Base-by-base conservation (phyloP, 345 rosid genomes). In the Clausena lansium region DNA sequence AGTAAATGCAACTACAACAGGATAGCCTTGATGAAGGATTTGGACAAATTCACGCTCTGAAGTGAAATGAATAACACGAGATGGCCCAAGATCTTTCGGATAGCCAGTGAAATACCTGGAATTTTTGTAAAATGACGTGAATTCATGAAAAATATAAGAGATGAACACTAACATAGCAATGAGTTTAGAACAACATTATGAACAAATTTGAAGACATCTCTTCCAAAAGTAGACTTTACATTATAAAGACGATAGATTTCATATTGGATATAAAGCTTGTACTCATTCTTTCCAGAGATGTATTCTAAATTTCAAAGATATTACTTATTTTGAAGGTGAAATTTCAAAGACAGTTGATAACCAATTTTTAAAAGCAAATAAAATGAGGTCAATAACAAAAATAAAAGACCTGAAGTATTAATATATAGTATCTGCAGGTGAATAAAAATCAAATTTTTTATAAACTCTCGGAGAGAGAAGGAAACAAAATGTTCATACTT, bases 1-100 rank as follows among this genome's bases (percentile, higher is more conserved):
- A 75, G 97, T 93, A 77, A 96, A 96, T 71, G 97, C 96, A 50
- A 91, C 98, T 41, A 89, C 97, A 32, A 94, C 89, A 2, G 97
- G 99, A 60, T 68, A 71, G 17, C 94, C 94, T 75, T 90, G 85
- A 74, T 96, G 99, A 83, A 96, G 98, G 47, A 94, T 86, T 75
- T 94, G 92, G 57, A 94, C 97, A 86, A 95, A 93, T 79, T 95
- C 98, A 45, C 94, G 92, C 87, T 95, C 98, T 22, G 98, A 93
- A 3, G 89, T 87, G 61, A 95, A 95, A 81, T 95, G 96, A 76
- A 90, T 83, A 71, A 92, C 86, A 1, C 87, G 90, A 13, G 97
- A 96, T 67, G 89, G 88, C 67, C 98, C 97, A 1, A 93, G 92
- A 85, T 90, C 98, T 83, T 95, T 93, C 8, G 97, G 99, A 76